Evolutionary conservation across 805 yeast species (phyloP).

Genomic region (Zygoascus bituminiphila): DNA sequence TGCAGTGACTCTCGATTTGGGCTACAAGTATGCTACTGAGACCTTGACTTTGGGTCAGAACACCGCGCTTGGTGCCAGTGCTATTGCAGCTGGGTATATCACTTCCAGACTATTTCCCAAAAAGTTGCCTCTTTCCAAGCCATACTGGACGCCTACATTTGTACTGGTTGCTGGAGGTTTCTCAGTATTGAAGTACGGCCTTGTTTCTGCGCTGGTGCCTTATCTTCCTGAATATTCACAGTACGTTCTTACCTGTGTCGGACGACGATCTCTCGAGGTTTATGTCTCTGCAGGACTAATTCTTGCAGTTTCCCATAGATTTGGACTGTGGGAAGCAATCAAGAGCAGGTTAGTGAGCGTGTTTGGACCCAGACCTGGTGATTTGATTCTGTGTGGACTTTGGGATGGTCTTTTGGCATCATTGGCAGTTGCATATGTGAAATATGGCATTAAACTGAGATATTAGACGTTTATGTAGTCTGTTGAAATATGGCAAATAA

Average conservation of each 20-base stretch:
- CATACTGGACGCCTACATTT: slow-evolving; percentile 32
- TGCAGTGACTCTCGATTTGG: slow-evolving; percentile 31
- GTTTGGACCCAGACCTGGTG: slow-evolving; percentile 7
- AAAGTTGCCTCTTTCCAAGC: slow-evolving; percentile 29
- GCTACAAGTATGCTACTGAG: slow-evolving; percentile 25
- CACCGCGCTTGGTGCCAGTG: slow-evolving; percentile 21
- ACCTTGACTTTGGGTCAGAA: slow-evolving; percentile 20
- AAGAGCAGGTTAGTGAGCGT: background rate
- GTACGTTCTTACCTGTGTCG: slow-evolving; percentile 20
- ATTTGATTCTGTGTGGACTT: slow-evolving; percentile 10
- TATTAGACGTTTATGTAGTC: background rate
- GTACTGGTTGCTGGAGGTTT: slow-evolving; percentile 28
- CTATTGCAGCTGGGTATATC: slow-evolving; percentile 23
- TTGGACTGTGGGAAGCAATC: background rate
- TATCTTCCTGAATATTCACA: slow-evolving; percentile 21
- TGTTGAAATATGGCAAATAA: too few species aligned
- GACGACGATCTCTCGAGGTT: slow-evolving; percentile 26
- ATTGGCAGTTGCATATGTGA: slow-evolving; percentile 14
- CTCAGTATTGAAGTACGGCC: slow-evolving; percentile 25
- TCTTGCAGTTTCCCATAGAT: background rate
- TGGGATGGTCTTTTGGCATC: slow-evolving; percentile 17
- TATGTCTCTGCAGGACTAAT: slow-evolving; percentile 20
- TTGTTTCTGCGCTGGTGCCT: slow-evolving; percentile 18
- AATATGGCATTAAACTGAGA: slow-evolving; percentile 12
- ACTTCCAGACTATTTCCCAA: slow-evolving; percentile 25